phyloP scores from a whole-genome alignment of 1,139 yeast species.

The Lodderomyces margitis region DNA sequence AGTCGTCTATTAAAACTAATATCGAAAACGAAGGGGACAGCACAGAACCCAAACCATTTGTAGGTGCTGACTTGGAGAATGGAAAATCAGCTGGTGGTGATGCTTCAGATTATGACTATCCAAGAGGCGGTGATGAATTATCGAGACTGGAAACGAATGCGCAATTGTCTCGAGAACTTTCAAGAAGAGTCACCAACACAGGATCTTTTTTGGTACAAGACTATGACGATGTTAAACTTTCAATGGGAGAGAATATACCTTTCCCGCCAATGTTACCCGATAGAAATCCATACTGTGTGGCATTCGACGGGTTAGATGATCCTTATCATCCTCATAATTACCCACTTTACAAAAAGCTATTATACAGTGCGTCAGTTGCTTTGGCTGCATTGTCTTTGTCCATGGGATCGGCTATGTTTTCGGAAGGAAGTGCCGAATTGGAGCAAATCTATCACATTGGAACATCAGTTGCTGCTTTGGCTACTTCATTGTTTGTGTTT shows the following conservation, averaged over 20 bases:
- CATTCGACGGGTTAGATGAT: conserved; percentile 50
- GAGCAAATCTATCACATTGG: conserved; percentile 31
- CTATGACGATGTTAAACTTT: conserved; percentile 26
- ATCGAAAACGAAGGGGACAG: neutral
- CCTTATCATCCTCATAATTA: conserved; percentile 51
- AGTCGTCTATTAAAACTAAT: neutral
- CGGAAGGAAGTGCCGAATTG: conserved; percentile 26
- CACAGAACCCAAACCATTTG: conserved; percentile 2
- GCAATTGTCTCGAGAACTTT: conserved; percentile 26
- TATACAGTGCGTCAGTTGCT: conserved; percentile 27
- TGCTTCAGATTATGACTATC: conserved; percentile 18
- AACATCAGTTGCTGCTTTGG: conserved; percentile 33
- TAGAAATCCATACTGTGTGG: conserved; percentile 32
- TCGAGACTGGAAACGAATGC: conserved; percentile 27
- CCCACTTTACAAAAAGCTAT: conserved; percentile 30
- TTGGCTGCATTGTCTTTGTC: conserved; percentile 39
- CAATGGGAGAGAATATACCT: conserved; percentile 40
- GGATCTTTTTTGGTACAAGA: conserved; percentile 19
- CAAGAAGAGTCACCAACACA: conserved; percentile 34
- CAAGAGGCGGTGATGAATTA: conserved; percentile 24
- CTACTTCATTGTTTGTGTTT: conserved; percentile 40
- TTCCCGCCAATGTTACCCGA: conserved; percentile 38
- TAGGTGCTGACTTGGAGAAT: neutral
- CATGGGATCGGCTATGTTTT: conserved; percentile 47
- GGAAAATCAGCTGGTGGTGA: conserved; percentile 12